phyloP scores from a whole-genome alignment of 2,329 filamentous ascomycete genomes.

The Gyromitra esculenta region DNA sequence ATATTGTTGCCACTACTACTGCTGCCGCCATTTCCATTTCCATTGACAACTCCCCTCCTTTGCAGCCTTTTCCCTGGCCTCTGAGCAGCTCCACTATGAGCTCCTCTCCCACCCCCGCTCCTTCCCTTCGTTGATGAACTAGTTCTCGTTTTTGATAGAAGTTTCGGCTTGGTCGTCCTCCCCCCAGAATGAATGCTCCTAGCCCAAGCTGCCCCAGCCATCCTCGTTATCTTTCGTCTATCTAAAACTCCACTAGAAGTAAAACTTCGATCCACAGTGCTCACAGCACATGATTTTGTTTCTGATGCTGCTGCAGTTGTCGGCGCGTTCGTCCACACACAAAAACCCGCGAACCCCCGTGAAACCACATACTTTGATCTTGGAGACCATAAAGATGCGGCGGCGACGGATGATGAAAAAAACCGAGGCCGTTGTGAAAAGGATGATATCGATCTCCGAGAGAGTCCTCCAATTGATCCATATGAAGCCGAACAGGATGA shows the following conservation, averaged over 20 bases:
- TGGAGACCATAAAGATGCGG: conserved; percentile 44
- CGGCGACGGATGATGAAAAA: conserved; percentile 35
- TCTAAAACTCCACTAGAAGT: conserved; percentile 47
- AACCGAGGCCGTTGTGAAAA: conserved; percentile 39
- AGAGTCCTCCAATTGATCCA: conserved; percentile 32
- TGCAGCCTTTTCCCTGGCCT: conserved; percentile 48
- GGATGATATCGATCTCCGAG: conserved; percentile 30
- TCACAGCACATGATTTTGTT: conserved; percentile 54
- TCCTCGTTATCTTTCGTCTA: conserved; percentile 52
- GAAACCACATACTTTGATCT: conserved; percentile 56
- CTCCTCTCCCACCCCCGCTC: conserved; percentile 29
- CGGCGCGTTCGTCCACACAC: conserved; percentile 56
- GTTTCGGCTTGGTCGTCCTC: conserved; percentile 48
- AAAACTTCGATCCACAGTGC: conserved; percentile 48
- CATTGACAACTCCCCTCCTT: conserved; percentile 30
- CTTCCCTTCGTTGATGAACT: conserved; percentile 18
- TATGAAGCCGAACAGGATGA: conserved; percentile 31
- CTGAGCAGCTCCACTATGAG: conserved; percentile 36
- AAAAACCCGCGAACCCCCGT: conserved; percentile 57
- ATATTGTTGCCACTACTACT: conserved; percentile 4
- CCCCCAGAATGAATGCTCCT: conserved; percentile 51
- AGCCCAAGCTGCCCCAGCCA: conserved; percentile 41
- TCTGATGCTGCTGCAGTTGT: conserved; percentile 55
- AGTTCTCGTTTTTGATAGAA: conserved; percentile 23
- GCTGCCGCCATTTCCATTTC: conserved; percentile 26